Base-by-base conservation (phyloP, 2,329 filamentous ascomycete genomes). In the Thelonectria discophora region DNA sequence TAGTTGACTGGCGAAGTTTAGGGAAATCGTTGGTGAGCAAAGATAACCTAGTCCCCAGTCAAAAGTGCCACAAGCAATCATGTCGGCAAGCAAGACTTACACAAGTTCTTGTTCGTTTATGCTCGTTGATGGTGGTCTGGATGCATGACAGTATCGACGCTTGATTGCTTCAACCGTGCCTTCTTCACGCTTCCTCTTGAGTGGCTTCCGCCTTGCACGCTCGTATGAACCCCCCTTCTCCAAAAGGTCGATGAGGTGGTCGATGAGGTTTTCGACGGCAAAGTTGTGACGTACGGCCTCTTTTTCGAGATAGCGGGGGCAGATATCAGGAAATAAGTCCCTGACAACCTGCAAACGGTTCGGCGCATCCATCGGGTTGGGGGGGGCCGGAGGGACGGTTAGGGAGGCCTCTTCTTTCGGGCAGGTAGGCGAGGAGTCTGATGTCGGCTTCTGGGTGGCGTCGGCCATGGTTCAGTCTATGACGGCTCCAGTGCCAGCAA, bases 281-380 rank as follows among this genome's bases (percentile, higher is more conserved):
- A 77, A 76, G 2, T 27, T 40, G 6, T 77, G 55, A 30, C 73
- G 61, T 0, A 55, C 32, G 3, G 72, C 72, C 5, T 78, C 57
- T 5, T 61, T 47, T 6, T 69, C 58, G 12, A 84, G 70, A 55
- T 78, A 80, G 0, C 76, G 61, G 0, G 69, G 74, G 59, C 79
- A 82, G 2, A 85, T 81, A 42, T 84, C 78, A 0, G 81, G 80
- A 59, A 85, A 83, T 9, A 83, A 49, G 5, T 58, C 47, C 9
- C 49, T 45, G 21, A 74, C 64, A n/a, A 46, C 40, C 24, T 60
- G 46, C 6, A 68, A 32, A 20, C 66, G 72, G 13, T 30, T 30
- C 42, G 5, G 67, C 57, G 62, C 54, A 13, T 34, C n/a, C 13
- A 15, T 30, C n/a, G 43, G 40, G 4, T 30, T 9, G 27, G 27